A percentile compares a stretch with the other conserved stretches of the same genome.
These are phyloP conservation scores for Cladosporium colombiae DNA, from an alignment of 2,329 filamentous ascomycete species.

Conservation along the genomic window DNA sequence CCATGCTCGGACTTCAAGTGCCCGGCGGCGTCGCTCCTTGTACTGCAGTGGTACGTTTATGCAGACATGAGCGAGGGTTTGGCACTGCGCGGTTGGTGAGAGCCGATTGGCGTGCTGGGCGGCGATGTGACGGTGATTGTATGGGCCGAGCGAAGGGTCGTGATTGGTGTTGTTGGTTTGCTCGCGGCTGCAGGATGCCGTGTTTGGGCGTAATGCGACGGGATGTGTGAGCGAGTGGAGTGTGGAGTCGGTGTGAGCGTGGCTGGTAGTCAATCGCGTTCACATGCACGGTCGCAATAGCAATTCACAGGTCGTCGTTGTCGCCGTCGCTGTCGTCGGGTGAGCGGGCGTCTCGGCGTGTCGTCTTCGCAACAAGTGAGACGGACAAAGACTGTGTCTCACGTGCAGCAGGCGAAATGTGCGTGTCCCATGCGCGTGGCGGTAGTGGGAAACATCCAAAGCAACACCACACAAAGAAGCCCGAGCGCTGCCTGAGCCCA, in stretches of 20 bases:
- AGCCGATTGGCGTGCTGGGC: constrained; percentile 21
- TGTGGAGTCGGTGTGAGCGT: constrained; percentile 10
- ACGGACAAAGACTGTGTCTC: constrained; percentile 9
- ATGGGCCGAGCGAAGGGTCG: not conserved
- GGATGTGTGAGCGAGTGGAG: not conserved
- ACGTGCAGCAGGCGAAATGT: constrained; percentile 1
- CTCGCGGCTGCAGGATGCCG: constrained; percentile 10
- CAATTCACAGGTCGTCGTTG: constrained; percentile 1
- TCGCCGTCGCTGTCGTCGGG: not conserved
- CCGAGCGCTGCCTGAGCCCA: not conserved
- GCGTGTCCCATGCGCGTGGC: constrained; percentile 6
- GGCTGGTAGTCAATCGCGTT: not conserved
- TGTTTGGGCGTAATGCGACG: constrained; percentile 8
- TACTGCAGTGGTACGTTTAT: constrained; percentile 8
- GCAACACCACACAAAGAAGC: constrained; percentile 11
- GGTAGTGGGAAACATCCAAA: not conserved
- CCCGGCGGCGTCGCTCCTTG: not conserved
- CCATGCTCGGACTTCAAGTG: constrained; percentile 11
- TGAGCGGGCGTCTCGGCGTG: not conserved
- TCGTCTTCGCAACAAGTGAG: constrained; percentile 16
- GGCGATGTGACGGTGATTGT: constrained; percentile 22
- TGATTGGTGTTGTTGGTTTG: constrained; percentile 2
- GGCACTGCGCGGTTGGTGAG: not conserved
- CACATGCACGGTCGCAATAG: not conserved
- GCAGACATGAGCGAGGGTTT: constrained; percentile 12